Percentiles rank a stretch among this genome's conserved stretches.
These are phyloP conservation scores for Furcasterigmium furcatum DNA, from an alignment of 2,329 filamentous ascomycete genomes.

Conservation along the genomic window DNA sequence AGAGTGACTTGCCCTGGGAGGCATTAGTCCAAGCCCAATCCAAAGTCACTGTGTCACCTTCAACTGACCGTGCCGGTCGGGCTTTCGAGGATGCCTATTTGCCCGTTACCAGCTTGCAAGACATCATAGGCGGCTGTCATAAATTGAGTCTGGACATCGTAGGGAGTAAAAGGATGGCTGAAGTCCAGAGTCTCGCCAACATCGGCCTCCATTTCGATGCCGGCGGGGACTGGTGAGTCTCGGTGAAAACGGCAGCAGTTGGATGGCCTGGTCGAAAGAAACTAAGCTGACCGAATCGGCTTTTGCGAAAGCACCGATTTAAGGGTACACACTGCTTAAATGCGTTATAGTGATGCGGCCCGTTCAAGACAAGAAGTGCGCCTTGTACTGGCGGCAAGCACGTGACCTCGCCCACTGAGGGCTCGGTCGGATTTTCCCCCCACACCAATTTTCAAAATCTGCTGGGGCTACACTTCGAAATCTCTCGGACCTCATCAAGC, in stretches of 20 bases:
- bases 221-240: no score
- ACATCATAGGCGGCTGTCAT: slow-evolving; percentile 82
- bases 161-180: slow-evolving; percentile 83
- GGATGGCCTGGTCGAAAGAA: no score
- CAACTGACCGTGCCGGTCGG: slow-evolving; percentile 72
- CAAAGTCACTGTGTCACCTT: neutral
- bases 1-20: slow-evolving; percentile 78
- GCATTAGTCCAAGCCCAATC: slow-evolving; percentile 4
- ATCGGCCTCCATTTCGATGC: slow-evolving; percentile 13
- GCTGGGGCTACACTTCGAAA: neutral
- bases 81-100: slow-evolving; percentile 86
- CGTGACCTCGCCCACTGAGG: neutral
- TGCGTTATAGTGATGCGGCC: no score
- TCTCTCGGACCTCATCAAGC: neutral
- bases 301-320: no score
- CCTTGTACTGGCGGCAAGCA: no score
- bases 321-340: no score
- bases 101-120: slow-evolving; percentile 65
- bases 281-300: no score
- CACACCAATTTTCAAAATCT: neutral
- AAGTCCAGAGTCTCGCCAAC: slow-evolving; percentile 50
- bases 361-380: no score
- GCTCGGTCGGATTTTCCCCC: neutral
- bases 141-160: slow-evolving; percentile 82
- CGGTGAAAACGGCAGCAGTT: no score